These are phyloP conservation scores for Pleomassaria siparia DNA, from an alignment of 2,329 filamentous ascomycete species.

Conservation along the genomic window DNA sequence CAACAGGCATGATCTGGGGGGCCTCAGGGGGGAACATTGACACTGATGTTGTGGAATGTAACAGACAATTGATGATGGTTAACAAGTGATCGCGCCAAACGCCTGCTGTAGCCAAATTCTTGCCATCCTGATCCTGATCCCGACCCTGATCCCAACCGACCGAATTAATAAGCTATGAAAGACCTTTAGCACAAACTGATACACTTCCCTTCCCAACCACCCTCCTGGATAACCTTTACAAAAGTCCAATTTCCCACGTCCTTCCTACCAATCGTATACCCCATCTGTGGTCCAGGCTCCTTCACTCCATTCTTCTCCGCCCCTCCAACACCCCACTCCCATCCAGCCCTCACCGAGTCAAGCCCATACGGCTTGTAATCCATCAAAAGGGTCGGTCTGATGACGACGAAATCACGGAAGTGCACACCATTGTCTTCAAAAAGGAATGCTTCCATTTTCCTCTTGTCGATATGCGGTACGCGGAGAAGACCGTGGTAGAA, in stretches of 20 bases:
- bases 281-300: constrained; percentile 36
- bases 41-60: no score
- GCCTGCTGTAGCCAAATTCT: no score
- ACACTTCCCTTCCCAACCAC: constrained; percentile 33
- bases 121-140: no score
- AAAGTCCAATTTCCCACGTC: constrained; percentile 48
- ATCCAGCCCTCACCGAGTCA: constrained; percentile 34
- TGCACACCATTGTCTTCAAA: constrained; percentile 18
- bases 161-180: not conserved
- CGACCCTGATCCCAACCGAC: no score
- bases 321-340: constrained; percentile 29
- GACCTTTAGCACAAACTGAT: constrained; percentile 39
- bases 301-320: constrained; percentile 12
- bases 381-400: constrained; percentile 42
- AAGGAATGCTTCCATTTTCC: constrained; percentile 37
- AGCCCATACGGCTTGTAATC: constrained; percentile 32
- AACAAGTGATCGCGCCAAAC: no score
- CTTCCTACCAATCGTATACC: constrained; percentile 40
- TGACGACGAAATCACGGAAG: constrained; percentile 31
- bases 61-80: no score
- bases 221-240: constrained; percentile 32
- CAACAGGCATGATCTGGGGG: no score
- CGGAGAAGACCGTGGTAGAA: constrained; percentile 41
- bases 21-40: no score
- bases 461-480: constrained; percentile 46